These are phyloP conservation scores for Cladosporium sp. DNA, from an alignment of 2,329 filamentous ascomycete species.

Conservation along the genomic window DNA sequence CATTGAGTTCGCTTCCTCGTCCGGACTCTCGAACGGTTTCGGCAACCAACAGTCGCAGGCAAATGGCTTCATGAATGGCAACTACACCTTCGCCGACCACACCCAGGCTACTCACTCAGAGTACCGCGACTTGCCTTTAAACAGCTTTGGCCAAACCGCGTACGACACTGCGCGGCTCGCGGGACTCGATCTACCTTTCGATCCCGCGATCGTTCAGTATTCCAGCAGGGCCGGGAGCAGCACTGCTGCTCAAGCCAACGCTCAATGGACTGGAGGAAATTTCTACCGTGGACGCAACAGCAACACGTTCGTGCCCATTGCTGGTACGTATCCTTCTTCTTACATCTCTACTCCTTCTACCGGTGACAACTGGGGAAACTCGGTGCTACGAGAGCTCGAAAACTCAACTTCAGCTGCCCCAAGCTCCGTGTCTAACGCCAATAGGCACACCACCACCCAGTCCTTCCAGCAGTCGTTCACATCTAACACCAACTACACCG, in stretches of 20 bases:
- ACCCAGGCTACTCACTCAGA: background rate
- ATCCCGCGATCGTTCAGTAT: background rate
- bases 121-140: too few species aligned
- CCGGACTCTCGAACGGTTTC: background rate
- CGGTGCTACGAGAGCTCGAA: background rate
- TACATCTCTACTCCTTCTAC: background rate
- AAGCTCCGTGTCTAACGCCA: background rate
- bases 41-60: background rate
- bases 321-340: background rate
- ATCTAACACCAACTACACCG: background rate
- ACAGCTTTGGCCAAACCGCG: too few species aligned
- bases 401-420: background rate
- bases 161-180: background rate
- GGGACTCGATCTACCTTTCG: too few species aligned
- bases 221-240: background rate
- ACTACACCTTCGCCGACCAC: background rate
- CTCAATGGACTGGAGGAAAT: background rate
- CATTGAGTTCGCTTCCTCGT: background rate
- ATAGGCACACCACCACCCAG: background rate
- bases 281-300: background rate
- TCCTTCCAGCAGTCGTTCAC: background rate
- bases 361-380: background rate
- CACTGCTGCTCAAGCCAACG: background rate
- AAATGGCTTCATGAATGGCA: background rate
- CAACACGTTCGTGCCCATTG: background rate